Percentiles rank a stretch among this genome's conserved stretches.
Conservation (phyloP, 148 eudicot genomes). For the Cornus kousa region DNA sequence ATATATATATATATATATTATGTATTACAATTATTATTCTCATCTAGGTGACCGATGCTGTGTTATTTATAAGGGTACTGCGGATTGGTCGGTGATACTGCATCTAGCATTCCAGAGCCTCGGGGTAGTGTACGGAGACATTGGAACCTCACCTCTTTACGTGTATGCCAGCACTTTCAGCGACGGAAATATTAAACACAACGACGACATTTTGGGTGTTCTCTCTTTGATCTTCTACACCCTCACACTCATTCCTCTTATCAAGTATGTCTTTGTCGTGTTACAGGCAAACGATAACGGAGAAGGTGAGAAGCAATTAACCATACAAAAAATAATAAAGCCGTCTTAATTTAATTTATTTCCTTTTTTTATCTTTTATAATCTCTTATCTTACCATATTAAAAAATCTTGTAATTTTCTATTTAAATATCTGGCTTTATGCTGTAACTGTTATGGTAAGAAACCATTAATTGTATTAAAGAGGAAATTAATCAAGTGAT, state of each 20-base stretch:
- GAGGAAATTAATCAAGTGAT: too few species aligned
- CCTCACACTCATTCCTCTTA: constrained; percentile 37
- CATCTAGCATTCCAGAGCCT: constrained; percentile 44
- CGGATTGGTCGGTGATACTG: constrained; percentile 26
- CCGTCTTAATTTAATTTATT: too few species aligned
- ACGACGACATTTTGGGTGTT: constrained; percentile 33
- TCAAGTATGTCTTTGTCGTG: constrained; percentile 50
- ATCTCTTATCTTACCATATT: too few species aligned
- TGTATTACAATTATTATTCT: too few species aligned
- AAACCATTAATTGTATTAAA: too few species aligned
- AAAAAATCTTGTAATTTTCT: too few species aligned
- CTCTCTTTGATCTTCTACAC: constrained; percentile 44
- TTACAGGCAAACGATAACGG: constrained; percentile 41
- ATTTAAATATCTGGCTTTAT: too few species aligned
- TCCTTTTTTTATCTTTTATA: too few species aligned
- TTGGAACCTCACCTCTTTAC: constrained; percentile 47
- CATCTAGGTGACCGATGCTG: background rate
- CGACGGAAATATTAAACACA: constrained; percentile 22
- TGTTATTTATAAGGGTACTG: background rate
- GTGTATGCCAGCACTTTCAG: constrained; percentile 40
- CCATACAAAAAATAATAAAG: too few species aligned
- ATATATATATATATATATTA: background rate
- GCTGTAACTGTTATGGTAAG: too few species aligned
- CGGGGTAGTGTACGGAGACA: constrained; percentile 41
- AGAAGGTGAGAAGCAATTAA: constrained; percentile 23